A percentile compares a stretch with the other conserved stretches of the same genome.
These are phyloP conservation scores for Calonectria pauciramosa DNA, from an alignment of 2,329 filamentous ascomycete genomes.

Conservation along the genomic window DNA sequence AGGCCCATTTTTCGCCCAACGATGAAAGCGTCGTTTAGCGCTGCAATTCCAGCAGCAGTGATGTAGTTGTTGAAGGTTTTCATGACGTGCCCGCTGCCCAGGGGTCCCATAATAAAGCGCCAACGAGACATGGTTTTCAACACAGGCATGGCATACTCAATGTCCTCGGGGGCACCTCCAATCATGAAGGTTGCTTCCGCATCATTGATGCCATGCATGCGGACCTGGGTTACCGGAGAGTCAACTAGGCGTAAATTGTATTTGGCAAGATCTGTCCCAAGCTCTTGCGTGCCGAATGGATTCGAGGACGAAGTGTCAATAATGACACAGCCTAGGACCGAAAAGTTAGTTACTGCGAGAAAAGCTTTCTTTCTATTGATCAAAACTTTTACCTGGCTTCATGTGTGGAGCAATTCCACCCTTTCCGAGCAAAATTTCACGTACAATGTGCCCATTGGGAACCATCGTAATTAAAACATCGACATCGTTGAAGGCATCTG, in stretches of 20 bases:
- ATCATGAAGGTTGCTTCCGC: slow-evolving; percentile 6
- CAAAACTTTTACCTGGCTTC: background rate
- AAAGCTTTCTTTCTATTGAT: no score
- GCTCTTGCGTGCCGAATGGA: background rate
- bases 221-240: background rate
- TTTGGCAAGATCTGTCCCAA: background rate
- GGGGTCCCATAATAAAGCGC: slow-evolving; percentile 1
- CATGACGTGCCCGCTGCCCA: slow-evolving; percentile 1
- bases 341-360: background rate
- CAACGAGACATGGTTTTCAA: slow-evolving; percentile 3
- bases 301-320: background rate
- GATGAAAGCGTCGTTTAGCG: background rate
- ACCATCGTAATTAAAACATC: background rate
- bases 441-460: background rate
- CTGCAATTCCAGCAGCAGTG: background rate
- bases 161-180: background rate
- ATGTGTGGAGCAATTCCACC: background rate
- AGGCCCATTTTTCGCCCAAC: slow-evolving; percentile 1
- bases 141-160: background rate
- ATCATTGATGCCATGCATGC: slow-evolving; percentile 8
- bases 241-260: background rate
- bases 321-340: background rate
- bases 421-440: background rate
- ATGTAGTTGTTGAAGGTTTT: slow-evolving; percentile 10
- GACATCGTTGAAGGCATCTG: background rate